Base-by-base conservation (phyloP, 306 rosid genomes). In the Herpetospermum pedunculosum region DNA sequence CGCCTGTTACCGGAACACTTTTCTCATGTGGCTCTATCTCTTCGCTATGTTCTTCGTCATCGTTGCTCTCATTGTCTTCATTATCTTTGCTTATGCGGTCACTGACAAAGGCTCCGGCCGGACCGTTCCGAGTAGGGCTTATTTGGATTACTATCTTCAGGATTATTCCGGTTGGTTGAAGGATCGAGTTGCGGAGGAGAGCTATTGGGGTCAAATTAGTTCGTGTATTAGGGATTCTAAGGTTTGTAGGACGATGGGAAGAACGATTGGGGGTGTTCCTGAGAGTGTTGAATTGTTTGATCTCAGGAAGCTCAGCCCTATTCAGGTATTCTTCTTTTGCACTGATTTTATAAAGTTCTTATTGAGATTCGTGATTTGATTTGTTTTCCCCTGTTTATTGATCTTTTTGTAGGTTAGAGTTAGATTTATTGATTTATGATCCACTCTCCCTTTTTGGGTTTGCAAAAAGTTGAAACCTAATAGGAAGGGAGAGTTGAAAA, bases 101-200 rank as follows among this genome's bases (percentile, higher is more conserved):
- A 94, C 97, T 0, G 97, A 88, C 47, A 94, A 88, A 52, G 98
- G 97, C 6, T 75, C 91, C 2, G 97, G 97, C 0, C 76, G 88
- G 16, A 14, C 23, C 1, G 35, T 78, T 0, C 0, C 0, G 43
- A 76, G 75, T 73, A 76, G 85, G 32, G 80, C 50, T 1, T 91
- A 88, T 62, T 1, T 46, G 80, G 98, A 94, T 0, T 94, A 91
- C 34, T 53, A 78, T 13, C 48, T 91, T 15, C 43, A 71, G 63
- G 98, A 94, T 70, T 94, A 89, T 52, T 85, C 92, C 0, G 96
- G 97, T 0, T 94, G 98, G 98, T 84, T 94, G 52, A 68, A 71
- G 78, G 84, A 89, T 15, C 84, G 96, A 2, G 97, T 94, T 3
- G 77, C 83, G 0, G 80, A 84, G 6, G 41, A 79, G 18, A 74